Evolutionary conservation across 208 protist genomes (phyloP).

Genomic region (Crithidia sp.): DNA sequence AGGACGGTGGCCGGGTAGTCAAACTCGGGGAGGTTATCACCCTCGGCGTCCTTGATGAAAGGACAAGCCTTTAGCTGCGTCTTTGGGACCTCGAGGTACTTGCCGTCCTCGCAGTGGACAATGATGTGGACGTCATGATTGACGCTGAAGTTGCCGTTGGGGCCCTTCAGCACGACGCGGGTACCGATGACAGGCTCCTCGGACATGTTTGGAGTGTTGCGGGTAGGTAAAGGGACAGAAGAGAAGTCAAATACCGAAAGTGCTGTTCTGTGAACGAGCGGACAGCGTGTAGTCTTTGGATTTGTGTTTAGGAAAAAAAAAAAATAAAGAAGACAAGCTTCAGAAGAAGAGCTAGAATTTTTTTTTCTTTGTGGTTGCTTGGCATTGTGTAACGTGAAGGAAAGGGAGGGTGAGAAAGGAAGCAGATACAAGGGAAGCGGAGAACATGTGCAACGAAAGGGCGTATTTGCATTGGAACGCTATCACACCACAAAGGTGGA

Average conservation of each 20-base stretch:
- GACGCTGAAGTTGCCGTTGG: conserved; percentile 42
- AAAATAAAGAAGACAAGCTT: no score
- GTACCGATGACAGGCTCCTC: conserved; percentile 29
- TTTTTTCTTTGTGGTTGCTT: no score
- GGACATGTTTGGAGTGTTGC: conserved; percentile 1
- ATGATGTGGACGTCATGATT: conserved; percentile 31
- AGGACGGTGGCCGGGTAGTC: conserved; percentile 66
- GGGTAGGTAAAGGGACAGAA: conserved; percentile 4
- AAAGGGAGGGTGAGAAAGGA: no score
- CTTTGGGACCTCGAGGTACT: conserved; percentile 56
- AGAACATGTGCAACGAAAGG: no score
- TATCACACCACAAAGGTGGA: no score
- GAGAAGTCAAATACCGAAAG: background rate
- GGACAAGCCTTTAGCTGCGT: conserved; percentile 34
- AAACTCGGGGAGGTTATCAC: conserved; percentile 49
- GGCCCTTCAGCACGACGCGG: conserved; percentile 38
- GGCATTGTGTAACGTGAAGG: no score
- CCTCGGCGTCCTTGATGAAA: conserved; percentile 47
- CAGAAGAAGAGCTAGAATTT: no score
- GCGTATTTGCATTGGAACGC: no score
- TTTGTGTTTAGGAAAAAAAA: no score
- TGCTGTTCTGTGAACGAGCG: no score
- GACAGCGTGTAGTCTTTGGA: no score
- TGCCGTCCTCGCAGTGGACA: conserved; percentile 71
- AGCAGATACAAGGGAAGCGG: no score